phyloP scores from a whole-genome alignment of 345 rosid genomes.

The Eucalyptus sp. region DNA sequence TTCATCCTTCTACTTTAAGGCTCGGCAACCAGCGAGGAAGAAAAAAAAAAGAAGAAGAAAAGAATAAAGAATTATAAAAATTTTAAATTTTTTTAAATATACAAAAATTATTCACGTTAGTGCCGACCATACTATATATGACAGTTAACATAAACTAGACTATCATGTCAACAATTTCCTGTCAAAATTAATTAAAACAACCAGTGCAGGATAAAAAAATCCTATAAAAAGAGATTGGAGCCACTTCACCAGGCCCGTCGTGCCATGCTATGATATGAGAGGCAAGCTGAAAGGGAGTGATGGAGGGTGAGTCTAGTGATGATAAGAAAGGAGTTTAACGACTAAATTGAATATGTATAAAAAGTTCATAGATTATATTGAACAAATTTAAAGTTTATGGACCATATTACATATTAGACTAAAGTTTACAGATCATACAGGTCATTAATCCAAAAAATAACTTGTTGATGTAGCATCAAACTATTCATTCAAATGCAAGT shows the following conservation, averaged over 20 bases:
- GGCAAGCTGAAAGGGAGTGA: no score
- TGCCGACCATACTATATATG: accelerated
- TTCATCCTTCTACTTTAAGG: not conserved
- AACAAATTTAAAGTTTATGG: no score
- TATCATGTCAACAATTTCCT: accelerated
- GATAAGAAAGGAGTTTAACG: no score
- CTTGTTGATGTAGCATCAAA: not conserved
- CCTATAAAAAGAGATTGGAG: no score
- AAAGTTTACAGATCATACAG: no score
- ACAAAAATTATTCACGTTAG: accelerated
- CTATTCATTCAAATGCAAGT: not conserved
- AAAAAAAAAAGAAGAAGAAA: no score
- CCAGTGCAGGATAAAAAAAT: accelerated
- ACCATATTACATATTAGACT: accelerated
- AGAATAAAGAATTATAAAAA: no score
- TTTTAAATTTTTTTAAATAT: no score
- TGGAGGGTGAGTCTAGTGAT: no score
- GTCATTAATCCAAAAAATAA: not conserved
- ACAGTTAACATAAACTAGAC: accelerated
- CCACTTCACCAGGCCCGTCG: accelerated
- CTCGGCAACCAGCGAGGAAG: accelerated
- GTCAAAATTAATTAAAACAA: accelerated
- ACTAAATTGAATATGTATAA: no score
- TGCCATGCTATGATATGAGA: no score
- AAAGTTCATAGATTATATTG: accelerated